Base-by-base conservation (phyloP, 2,329 filamentous ascomycete genomes). In the Orbilia quercus region DNA sequence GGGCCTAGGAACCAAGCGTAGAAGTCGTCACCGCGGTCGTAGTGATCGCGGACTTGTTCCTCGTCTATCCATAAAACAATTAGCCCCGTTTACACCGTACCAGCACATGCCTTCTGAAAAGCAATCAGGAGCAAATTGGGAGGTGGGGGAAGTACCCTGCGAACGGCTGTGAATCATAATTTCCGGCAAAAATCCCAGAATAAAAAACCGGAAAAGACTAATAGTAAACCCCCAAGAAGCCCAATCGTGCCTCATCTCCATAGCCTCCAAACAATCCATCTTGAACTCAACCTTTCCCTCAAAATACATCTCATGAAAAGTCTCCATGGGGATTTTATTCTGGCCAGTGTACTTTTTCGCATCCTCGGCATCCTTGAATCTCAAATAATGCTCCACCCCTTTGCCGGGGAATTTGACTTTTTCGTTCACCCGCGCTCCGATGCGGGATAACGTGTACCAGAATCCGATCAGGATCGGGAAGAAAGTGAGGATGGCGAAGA, bases 1-100 rank as follows among this genome's bases (percentile, higher is more conserved):
- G 94, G 94, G 75, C 95, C 95, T 75, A 98, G 87, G 86, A 98
- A 98, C 92, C 93, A 99, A 81, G 88, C 90, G 85, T 99, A 99
- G 84, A 97, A 96, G 83, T 98, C 95, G 81, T 99, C 92, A 80
- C 95, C 95, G 76, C 92, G 90, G 85, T 98, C 95, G 82, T 99
- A 99, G 84, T 97, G 92, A 82, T 93, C 92, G 80, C 93, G 92
- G 66, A 98, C 93, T 84, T 98, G 95, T 82, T 98, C 94, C 86
- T 97, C 93, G 78, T 98, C 94, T 92, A 77, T 36, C 23, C 12
- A n/a, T 16, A 25, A 38, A 36, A 2, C 12, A 38, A 18, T 31
- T 34, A 34, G 31, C 36, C 12, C 16, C 7, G 6, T 18, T 22
- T 60, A n/a, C 11, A n/a, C n/a, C n/a, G n/a, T n/a, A n/a, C n/a